Evolutionary conservation across 805 yeast species (phyloP).

Genomic region (Metschnikowia chrysomelidarum): DNA sequence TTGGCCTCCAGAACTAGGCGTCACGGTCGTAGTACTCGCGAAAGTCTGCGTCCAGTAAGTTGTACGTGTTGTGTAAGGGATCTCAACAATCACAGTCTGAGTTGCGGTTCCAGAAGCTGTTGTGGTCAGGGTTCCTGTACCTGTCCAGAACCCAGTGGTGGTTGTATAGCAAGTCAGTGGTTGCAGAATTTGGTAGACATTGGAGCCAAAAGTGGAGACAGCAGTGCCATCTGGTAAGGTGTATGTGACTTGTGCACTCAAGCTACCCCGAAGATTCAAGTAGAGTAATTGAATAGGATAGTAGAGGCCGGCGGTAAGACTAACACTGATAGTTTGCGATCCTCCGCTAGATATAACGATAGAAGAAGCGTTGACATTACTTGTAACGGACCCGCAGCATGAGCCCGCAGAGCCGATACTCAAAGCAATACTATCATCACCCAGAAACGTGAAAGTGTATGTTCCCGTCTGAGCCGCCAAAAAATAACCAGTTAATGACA

Average conservation of each 20-base stretch:
- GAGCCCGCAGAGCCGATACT: background rate
- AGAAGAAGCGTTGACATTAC: background rate
- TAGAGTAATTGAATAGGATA: background rate
- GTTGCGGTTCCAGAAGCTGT: background rate
- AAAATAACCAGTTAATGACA: constrained; percentile 12
- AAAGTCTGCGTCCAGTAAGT: constrained; percentile 6
- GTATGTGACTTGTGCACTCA: no score
- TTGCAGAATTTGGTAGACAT: constrained; percentile 8
- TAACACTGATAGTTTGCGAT: background rate
- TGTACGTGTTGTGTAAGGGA: constrained; percentile 12
- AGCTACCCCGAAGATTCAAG: no score
- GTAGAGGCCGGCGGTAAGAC: background rate
- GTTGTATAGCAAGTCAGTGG: no score
- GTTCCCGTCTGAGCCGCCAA: constrained; percentile 9
- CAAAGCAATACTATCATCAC: constrained; percentile 11
- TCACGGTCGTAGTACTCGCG: constrained; percentile 8
- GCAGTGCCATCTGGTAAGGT: constrained; percentile 2
- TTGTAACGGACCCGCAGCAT: background rate
- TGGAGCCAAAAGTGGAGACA: constrained; percentile 2
- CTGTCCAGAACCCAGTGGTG: background rate
- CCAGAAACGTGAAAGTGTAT: constrained; percentile 11
- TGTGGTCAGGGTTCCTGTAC: background rate
- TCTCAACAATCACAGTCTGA: constrained; percentile 10
- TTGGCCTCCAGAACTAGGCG: constrained; percentile 6
- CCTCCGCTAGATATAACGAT: background rate